Evolutionary conservation across 2,329 filamentous ascomycete species (phyloP), one percentile per base, ranked within the genome.

Genomic region (Curvularia eragrostidis): DNA sequence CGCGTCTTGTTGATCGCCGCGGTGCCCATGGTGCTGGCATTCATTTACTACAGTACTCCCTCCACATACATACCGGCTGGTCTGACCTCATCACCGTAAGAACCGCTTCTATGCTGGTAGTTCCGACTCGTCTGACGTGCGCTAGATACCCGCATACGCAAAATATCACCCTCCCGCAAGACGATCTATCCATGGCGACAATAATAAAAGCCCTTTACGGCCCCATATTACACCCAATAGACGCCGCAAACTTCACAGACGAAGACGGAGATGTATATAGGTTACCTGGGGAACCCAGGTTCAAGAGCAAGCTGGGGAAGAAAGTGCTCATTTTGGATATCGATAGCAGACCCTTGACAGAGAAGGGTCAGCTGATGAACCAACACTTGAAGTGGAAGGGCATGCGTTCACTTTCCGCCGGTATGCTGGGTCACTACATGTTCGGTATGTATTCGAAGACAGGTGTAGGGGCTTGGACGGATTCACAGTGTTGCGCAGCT

Each of bases 391-490:
- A 75, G 48, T 77, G 74, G 75, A 74, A 75, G 58, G 68, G 68
- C 55, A 75, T 76, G 68, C 70, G 73, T 21, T 67, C 73, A 34
- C 67, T 76, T 30, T 73, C 72, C 21, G 74, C 74, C 13, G 75
- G 75, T 44, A 77, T 77, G 74, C 67, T 77, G 30, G 74, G 72
- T 48, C 75, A 77, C 56, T 77, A 75, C 61, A 75, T 75, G 66
- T 77, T 74, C 49, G 73, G 71, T 74, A 66, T 15, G 66, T 52
- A 38, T 9, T 24, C 12, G 12, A 13, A 36, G 21, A 19, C 8
- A 19, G 34, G 12, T 18, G 6, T 4, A 10, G 13, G 18, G 46
- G 19, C 30, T 23, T 19, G 5, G 10, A 23, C 12, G 32, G 46
- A 38, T 18, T 24, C 32, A 23, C 24, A 21, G 21, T 32, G 36